Base-by-base conservation (phyloP, 208 protist genomes). In the Strigomonas galati region DNA sequence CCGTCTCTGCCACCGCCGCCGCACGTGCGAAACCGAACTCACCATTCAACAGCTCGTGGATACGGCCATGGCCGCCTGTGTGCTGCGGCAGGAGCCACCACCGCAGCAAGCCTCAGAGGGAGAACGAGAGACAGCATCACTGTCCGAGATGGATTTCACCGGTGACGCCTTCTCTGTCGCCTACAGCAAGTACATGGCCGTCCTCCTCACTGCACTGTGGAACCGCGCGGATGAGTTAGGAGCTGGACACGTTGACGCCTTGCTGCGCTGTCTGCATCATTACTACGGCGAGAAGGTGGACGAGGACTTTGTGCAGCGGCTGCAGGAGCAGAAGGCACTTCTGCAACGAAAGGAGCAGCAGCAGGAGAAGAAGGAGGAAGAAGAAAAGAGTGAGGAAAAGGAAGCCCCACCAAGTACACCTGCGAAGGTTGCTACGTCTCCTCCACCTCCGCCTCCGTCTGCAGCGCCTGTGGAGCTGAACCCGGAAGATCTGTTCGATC, bases 121-220 rank as follows among this genome's bases (percentile, higher is more conserved):
- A 46, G 63, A 51, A 31, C 32, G 17, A 17, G 32, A 14, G 4
- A 32, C 9, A 26, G 27, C n/a, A 44, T 9, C 10, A 55, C 9
- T 43, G 24, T 48, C 52, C 24, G 52, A 27, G 52, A 46, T 46
- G 40, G 40, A 46, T 17, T 1, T 46, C 12, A 35, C 59, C 27
- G 24, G 5, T 35, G 30, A 21, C 9, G n/a, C 54, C 31, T 23
- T 65, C 24, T n/a, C 28, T 9, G 58, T n/a, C 59, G 28, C 15
- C 30, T 55, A 62, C 14, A 28, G 43, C 49, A 26, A 48, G 26
- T 12, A 49, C 30, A 67, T 90, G 62, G 64, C 61, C 2, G 62
- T 69, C 2, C 79, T 85, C 1, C 64, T 94, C 31, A 81, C 81
- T 59, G 84, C 84, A 30, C 65, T 94, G 26, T 94, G 88, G 88